These are phyloP conservation scores for Fusarium sp. DNA, from an alignment of 2,329 filamentous ascomycete genomes.

Conservation along the genomic window DNA sequence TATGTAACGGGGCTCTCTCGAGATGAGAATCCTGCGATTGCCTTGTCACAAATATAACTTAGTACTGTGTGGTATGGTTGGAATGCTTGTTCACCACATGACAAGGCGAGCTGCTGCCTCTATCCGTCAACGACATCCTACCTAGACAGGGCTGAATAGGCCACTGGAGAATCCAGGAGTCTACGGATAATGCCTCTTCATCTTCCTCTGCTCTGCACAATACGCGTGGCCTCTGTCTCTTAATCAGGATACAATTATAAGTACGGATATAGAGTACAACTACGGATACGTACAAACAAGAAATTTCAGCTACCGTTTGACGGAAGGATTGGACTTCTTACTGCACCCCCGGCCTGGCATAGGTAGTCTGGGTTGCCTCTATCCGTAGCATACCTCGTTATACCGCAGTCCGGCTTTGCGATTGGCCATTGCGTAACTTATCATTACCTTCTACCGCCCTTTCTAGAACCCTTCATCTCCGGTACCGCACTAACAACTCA, in stretches of 20 bases:
- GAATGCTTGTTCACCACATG: conserved; percentile 15
- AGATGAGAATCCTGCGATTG: conserved; percentile 10
- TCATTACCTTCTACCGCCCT: conserved; percentile 37
- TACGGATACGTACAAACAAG: neutral
- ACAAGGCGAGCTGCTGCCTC: conserved; percentile 12
- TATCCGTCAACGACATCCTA: conserved; percentile 9
- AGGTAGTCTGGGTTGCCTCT: neutral
- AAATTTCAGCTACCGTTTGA: neutral
- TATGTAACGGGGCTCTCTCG: neutral
- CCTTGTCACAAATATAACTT: conserved; percentile 1
- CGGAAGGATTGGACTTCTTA: neutral
- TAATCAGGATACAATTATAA: neutral
- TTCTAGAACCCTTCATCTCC: conserved; percentile 45
- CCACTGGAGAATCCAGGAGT: neutral
- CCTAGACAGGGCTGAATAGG: conserved; percentile 41
- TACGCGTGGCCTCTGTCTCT: neutral
- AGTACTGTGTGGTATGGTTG: conserved; percentile 12
- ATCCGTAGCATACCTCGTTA: conserved; percentile 1
- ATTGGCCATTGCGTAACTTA: conserved; percentile 29
- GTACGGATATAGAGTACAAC: neutral
- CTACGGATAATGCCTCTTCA: neutral
- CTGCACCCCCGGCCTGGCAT: neutral
- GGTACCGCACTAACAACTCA: conserved; percentile 10
- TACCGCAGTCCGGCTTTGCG: conserved; percentile 1
- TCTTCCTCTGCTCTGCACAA: neutral